Base-by-base conservation (phyloP, 2,329 filamentous ascomycete species). In the Macrophomina tecta region DNA sequence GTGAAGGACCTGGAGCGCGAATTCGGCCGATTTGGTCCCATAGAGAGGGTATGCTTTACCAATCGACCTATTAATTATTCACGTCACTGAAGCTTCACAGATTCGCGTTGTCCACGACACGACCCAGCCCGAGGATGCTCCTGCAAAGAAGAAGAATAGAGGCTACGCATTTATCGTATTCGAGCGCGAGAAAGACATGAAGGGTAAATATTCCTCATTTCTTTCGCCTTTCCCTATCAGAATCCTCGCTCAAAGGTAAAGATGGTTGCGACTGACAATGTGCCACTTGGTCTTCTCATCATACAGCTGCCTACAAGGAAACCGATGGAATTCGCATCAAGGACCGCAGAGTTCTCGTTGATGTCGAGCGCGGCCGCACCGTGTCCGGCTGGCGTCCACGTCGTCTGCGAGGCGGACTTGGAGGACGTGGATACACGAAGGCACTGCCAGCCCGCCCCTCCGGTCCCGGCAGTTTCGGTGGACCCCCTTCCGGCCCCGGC, bases 91-190 rank as follows among this genome's bases (percentile, higher is more conserved):
- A 63, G 67, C 11, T 9, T 14, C 40, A 40, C 71, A 95, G 92
- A 97, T 97, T 74, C 92, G 94, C 69, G 92, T 97, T 73, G 88
- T 97, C 72, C 88, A 88, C 74, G 91, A 97, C 77, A 90, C 89
- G 4, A 88, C 92, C 72, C 86, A 88, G 86, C 72, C 87, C 87
- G 75, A 90, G 86, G 79, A 87, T 85, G 66, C 91, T 49, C 72
- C 77, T 12, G 64, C 69, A 7, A 81, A 81, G 71, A 82, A 81
- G 75, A 93, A 94, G 81, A 92, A 96, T 76, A 87, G 90, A 74
- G 95, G 95, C 69, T 99, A 99, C 80, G 95, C 93, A 69, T 99
- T 99, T 77, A 91, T 99, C 72, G 92, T 98, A 65, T 99, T 94
- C 77, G 94, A 98, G 81, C 90, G 92, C 79, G 95, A 98, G 82